Evolutionary conservation across 208 protist species (phyloP).

Genomic region (Trichomonas tenax): DNA sequence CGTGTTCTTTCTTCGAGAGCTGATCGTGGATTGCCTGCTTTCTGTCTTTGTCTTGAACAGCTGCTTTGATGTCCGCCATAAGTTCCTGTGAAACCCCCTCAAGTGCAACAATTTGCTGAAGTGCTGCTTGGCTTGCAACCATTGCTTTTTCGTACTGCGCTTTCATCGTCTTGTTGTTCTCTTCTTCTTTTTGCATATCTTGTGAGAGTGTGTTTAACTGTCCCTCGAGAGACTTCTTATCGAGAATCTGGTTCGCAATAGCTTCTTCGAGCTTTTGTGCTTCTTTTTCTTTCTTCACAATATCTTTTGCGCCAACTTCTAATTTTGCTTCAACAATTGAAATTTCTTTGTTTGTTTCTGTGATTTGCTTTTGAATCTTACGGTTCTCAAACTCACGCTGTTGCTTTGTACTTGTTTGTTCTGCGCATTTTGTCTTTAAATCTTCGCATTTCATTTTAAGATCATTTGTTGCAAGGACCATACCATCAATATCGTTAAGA

Average conservation of each 20-base stretch:
- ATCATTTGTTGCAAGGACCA: not conserved
- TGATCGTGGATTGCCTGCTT: not conserved
- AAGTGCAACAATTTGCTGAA: not conserved
- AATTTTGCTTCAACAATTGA: not conserved
- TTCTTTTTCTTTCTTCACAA: conserved; percentile 1
- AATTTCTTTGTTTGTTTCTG: not conserved
- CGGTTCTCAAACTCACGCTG: not conserved
- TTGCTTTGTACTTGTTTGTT: not conserved
- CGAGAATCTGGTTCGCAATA: not conserved
- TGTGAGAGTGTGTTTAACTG: not conserved
- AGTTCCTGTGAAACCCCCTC: not conserved
- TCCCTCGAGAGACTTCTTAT: not conserved
- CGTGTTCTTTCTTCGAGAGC: not conserved
- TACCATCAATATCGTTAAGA: not conserved
- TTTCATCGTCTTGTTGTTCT: not conserved
- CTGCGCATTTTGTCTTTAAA: not conserved
- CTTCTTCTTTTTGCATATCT: not conserved
- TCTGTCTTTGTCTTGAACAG: not conserved
- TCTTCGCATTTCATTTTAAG: not conserved
- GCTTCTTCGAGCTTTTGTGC: not conserved
- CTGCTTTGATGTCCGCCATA: not conserved
- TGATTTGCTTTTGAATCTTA: not conserved
- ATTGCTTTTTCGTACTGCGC: not conserved
- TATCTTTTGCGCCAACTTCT: not conserved
- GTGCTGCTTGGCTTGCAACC: not conserved